Evolutionary conservation across 2,329 filamentous ascomycete species (phyloP).

Genomic region (Penicillium sp.): DNA sequence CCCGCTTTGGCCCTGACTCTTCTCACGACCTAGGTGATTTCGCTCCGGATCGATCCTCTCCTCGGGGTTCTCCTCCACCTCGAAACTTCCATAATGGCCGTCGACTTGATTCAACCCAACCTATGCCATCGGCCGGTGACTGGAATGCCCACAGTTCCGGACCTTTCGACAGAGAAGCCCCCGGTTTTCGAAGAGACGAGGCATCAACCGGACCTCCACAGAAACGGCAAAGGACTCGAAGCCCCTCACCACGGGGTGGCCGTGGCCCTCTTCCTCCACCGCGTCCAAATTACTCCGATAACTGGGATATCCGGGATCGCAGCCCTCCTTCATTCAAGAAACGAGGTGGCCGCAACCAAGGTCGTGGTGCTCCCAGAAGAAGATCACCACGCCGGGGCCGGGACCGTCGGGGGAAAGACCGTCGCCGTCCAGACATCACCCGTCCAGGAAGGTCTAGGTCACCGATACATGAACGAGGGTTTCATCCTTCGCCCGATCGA

Average conservation of each 20-base stretch:
- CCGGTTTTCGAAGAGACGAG: slow-evolving; percentile 27
- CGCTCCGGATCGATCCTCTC: slow-evolving; percentile 25
- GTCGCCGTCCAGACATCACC: slow-evolving; percentile 27
- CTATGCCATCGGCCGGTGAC: slow-evolving; percentile 21
- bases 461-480: slow-evolving; percentile 28
- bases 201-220: slow-evolving; percentile 31
- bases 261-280: slow-evolving; percentile 19
- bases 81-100: slow-evolving; percentile 22
- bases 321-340: slow-evolving; percentile 35
- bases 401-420: slow-evolving; percentile 32
- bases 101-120: slow-evolving; percentile 22
- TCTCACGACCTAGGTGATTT: slow-evolving; percentile 30
- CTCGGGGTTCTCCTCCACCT: slow-evolving; percentile 28
- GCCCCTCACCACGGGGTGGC: slow-evolving; percentile 36
- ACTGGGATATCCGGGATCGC: slow-evolving; percentile 38
- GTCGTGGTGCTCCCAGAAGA: slow-evolving; percentile 33
- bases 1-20: slow-evolving; percentile 31
- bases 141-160: slow-evolving; percentile 16
- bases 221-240: slow-evolving; percentile 43
- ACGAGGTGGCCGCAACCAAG: slow-evolving; percentile 34
- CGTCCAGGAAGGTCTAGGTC: slow-evolving; percentile 33
- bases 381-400: slow-evolving; percentile 36
- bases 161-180: slow-evolving; percentile 21
- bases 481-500: slow-evolving; percentile 26
- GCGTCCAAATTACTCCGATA: slow-evolving; percentile 29